Evolutionary conservation across 1,284 basidiomycete species (phyloP), one percentile per base, ranked within the genome.

Genomic region (Apiotrichum sp.): DNA sequence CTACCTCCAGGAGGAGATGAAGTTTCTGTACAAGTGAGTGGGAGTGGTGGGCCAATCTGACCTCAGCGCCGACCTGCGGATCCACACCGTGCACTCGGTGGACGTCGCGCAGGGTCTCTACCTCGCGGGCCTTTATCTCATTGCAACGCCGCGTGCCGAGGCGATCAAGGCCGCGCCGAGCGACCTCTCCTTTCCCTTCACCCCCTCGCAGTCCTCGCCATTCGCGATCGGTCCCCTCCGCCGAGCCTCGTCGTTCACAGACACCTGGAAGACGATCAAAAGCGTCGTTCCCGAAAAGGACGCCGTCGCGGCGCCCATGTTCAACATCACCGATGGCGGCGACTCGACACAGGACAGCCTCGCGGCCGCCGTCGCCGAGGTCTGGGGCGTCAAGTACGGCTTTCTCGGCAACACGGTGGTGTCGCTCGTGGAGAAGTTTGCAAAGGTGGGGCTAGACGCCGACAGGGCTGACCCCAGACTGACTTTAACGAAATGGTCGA

Each of bases 311-410:
- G 86, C 85, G 3, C 88, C 89, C 9, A 64, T 93, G 38, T 93
- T 93, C 78, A 91, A 93, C 70, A 71, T 93, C 55, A 88, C 86
- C 57, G 91, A 93, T 68, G 87, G 92, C 58, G 84, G 84, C 10
- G 81, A 89, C 52, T 84, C 83, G 58, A 91, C 89, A 1, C 80
- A 89, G 55, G 78, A 86, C 34, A 86, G 84, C 56, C 81, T 87
- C n/a, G 88, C 86, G 2, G 80, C 83, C 57, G 82, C 81, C 9
- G 82, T 89, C 29, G 85, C 87, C 2, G 81, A 84, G 16, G 82
- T 85, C 63, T 93, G 92, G 72, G 86, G 84, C 40, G 88, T 92
- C 50, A 86, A 86, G 9, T 89, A 88, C 60, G 89, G 91, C 64
- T 93, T 92, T 71, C 83, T 90, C 74, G 87, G 84, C 57, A 77